Conservation (phyloP, 2,329 filamentous ascomycete species). For the Cladophialophora psammophila region DNA sequence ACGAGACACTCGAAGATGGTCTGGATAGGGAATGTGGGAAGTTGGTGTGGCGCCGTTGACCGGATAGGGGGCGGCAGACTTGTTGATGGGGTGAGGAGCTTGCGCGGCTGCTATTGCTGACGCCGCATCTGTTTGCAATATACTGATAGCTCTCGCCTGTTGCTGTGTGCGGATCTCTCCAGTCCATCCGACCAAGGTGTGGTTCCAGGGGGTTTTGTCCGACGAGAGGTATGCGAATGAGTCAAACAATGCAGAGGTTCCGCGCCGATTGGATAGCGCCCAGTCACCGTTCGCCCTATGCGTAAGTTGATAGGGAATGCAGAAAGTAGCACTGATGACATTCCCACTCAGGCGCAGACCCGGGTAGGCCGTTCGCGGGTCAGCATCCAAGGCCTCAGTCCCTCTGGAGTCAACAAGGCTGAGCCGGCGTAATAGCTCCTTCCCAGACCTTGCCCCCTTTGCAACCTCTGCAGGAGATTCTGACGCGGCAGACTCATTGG, state of each 20-base stretch:
- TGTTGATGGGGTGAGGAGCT: constrained; percentile 66
- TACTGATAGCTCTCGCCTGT: constrained; percentile 25
- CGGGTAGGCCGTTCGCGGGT: constrained; percentile 64
- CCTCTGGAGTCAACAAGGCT: constrained; percentile 51
- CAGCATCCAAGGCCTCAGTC: constrained; percentile 50
- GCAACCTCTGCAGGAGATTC: constrained; percentile 51
- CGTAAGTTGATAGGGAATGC: constrained; percentile 67
- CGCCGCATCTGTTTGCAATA: constrained; percentile 22
- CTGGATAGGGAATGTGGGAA: constrained; percentile 56
- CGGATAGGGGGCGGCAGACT: constrained; percentile 52
- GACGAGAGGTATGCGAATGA: constrained; percentile 88
- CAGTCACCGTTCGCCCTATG: constrained; percentile 63
- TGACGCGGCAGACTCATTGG: constrained; percentile 26
- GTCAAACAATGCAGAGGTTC: constrained; percentile 91
- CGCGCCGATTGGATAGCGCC: constrained; percentile 77
- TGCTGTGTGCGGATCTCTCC: constrained; percentile 72
- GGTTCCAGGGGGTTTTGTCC: constrained; percentile 83
- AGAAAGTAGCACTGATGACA: constrained; percentile 70
- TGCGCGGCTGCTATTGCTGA: constrained; percentile 22
- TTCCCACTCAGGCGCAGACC: constrained; percentile 66
- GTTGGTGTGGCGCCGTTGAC: constrained; percentile 41
- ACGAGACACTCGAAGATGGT: constrained; percentile 74
- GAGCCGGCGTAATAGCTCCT: constrained; percentile 62
- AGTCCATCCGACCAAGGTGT: constrained; percentile 93
- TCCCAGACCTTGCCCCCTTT: constrained; percentile 55